Evolutionary conservation across 1,139 yeast genomes (phyloP).

Genomic region (Groenewaldozyma auringiensis): DNA sequence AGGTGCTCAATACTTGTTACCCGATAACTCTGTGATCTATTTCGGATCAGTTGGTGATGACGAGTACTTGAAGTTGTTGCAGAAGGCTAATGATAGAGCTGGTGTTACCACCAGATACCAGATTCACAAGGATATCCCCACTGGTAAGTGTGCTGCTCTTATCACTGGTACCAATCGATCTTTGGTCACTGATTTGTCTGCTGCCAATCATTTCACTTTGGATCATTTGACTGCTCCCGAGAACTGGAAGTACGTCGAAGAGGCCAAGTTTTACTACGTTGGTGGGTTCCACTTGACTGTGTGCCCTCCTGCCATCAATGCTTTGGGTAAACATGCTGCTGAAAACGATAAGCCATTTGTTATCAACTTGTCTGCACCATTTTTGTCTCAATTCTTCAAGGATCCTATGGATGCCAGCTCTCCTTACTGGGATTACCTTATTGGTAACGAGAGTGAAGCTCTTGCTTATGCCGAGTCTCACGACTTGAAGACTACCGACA

Average conservation of each 20-base stretch:
- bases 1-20: conserved; percentile 92
- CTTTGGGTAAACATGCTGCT: conserved; percentile 88
- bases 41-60: conserved; percentile 97
- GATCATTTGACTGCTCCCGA: conserved; percentile 81
- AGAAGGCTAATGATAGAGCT: conserved; percentile 75
- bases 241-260: conserved; percentile 82
- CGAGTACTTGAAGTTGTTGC: conserved; percentile 71
- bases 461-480: conserved; percentile 89
- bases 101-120: conserved; percentile 85
- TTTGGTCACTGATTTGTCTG: conserved; percentile 90
- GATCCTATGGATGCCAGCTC: conserved; percentile 73
- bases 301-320: conserved; percentile 86
- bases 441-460: conserved; percentile 97
- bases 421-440: conserved; percentile 84
- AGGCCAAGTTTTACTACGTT: conserved; percentile 76
- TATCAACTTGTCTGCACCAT: conserved; percentile 92
- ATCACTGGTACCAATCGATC: conserved; percentile 86
- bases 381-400: conserved; percentile 92
- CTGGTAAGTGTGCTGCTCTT: conserved; percentile 98
- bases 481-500: conserved; percentile 50
- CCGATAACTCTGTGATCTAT: conserved; percentile 76
- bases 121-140: conserved; percentile 62
- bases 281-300: conserved; percentile 99
- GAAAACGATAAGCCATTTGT: conserved; percentile 73
- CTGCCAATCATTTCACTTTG: conserved; percentile 94